These are phyloP conservation scores for Sugiyamaella americana DNA, from an alignment of 805 yeast genomes.

Conservation along the genomic window DNA sequence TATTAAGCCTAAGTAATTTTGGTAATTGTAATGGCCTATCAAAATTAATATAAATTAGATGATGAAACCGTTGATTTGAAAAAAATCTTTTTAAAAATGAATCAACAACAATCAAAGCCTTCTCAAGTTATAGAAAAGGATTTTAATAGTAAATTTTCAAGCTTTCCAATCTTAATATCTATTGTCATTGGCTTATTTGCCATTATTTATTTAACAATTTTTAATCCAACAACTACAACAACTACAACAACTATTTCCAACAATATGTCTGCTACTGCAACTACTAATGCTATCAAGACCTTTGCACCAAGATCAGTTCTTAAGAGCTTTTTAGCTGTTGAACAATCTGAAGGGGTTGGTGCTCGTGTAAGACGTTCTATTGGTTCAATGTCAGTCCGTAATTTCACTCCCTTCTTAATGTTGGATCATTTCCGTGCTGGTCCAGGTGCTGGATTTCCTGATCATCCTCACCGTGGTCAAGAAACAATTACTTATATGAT, in stretches of 20 bases:
- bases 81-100: constrained; percentile 9
- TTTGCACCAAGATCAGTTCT: constrained; percentile 40
- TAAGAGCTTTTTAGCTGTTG: constrained; percentile 50
- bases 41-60: too few relatives aligned
- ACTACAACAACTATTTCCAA: neutral
- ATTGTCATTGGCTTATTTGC: neutral
- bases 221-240: neutral
- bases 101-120: constrained; percentile 1
- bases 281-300: constrained; percentile 4
- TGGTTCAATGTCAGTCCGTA: constrained; percentile 59
- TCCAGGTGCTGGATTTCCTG: constrained; percentile 68
- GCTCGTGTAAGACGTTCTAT: constrained; percentile 76
- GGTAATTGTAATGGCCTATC: too few relatives aligned
- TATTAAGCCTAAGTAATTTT: too few relatives aligned
- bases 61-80: too few relatives aligned
- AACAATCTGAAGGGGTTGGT: constrained; percentile 80
- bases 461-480: constrained; percentile 78
- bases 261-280: neutral
- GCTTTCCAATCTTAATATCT: too few relatives aligned
- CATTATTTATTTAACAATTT: neutral
- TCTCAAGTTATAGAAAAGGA: too few relatives aligned
- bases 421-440: constrained; percentile 65
- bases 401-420: constrained; percentile 75
- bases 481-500: constrained; percentile 65
- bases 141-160: too few relatives aligned